phyloP scores from a whole-genome alignment of 257 asterid genomes.

The Solanum tacnaense region DNA sequence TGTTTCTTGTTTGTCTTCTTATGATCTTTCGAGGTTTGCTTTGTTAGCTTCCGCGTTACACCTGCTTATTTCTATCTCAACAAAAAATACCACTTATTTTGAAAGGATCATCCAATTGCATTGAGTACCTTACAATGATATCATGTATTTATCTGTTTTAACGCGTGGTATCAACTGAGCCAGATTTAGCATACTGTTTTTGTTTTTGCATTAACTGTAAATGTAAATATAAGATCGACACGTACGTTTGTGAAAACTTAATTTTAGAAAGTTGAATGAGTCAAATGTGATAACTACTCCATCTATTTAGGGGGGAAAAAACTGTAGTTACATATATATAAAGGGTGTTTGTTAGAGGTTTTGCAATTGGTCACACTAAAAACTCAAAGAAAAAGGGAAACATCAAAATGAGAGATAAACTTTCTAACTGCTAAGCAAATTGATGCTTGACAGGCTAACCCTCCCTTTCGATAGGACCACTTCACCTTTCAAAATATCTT shows the following conservation, averaged over 20 bases:
- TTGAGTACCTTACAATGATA: neutral
- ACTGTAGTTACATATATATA: neutral
- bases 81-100: neutral
- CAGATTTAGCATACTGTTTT: neutral
- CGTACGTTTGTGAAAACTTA: neutral
- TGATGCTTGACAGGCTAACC: neutral
- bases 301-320: neutral
- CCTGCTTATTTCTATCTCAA: too few species aligned
- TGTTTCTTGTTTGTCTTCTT: too few species aligned
- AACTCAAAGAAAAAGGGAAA: neutral
- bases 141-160: neutral
- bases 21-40: too few species aligned
- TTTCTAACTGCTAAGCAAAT: neutral
- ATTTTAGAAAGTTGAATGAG: neutral
- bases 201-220: neutral
- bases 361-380: neutral
- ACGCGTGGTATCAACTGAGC: neutral
- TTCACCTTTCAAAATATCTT: neutral
- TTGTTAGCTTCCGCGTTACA: too few species aligned
- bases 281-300: neutral
- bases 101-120: neutral
- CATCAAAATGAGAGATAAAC: neutral
- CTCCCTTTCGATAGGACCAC: neutral
- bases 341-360: neutral
- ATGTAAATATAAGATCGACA: neutral